phyloP scores from a whole-genome alignment of 352 stramenopile genomes.

The Pythium chondricola region DNA sequence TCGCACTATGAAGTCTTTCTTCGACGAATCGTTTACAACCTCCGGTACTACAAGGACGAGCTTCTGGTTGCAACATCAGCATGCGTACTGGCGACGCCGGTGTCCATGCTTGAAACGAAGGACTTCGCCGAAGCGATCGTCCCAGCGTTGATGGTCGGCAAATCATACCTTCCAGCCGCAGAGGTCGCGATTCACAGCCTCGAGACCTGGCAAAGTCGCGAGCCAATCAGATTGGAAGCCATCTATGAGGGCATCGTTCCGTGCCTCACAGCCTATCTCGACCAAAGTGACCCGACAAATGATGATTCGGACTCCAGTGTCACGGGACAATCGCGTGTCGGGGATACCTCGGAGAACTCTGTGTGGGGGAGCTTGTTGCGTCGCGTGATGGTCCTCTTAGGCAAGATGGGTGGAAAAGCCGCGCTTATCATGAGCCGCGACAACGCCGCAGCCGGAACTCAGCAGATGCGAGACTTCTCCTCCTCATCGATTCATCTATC shows the following conservation, averaged over 20 bases:
- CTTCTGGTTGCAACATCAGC: conserved; percentile 50
- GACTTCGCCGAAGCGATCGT: conserved; percentile 30
- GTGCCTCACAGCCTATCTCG: conserved; percentile 44
- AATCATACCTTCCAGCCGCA: conserved; percentile 54
- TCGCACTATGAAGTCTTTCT: conserved; percentile 43
- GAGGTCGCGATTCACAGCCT: conserved; percentile 46
- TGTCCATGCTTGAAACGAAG: conserved; percentile 27
- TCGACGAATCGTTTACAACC: conserved; percentile 30
- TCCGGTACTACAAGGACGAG: conserved; percentile 75
- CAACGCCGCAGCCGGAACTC: conserved; percentile 5
- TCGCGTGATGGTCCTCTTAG: conserved; percentile 56
- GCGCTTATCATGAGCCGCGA: conserved; percentile 40
- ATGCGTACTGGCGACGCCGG: conserved; percentile 53
- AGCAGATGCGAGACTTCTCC: conserved; percentile 4
- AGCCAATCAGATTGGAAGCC: conserved; percentile 21
- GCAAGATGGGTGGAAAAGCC: conserved; percentile 39
- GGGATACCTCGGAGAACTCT: conserved; percentile 15
- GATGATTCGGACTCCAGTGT: neutral
- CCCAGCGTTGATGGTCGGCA: conserved; percentile 50
- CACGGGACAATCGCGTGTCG: conserved; percentile 6
- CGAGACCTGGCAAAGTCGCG: conserved; percentile 43
- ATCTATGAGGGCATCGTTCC: conserved; percentile 39
- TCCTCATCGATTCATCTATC: conserved; percentile 25
- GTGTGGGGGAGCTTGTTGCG: conserved; percentile 38
- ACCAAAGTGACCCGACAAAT: conserved; percentile 24